A percentile compares a stretch with the other conserved stretches of the same genome.
These are phyloP conservation scores for Neofusicoccum parvum DNA, from an alignment of 2,329 filamentous ascomycete genomes.

Conservation along the genomic window DNA sequence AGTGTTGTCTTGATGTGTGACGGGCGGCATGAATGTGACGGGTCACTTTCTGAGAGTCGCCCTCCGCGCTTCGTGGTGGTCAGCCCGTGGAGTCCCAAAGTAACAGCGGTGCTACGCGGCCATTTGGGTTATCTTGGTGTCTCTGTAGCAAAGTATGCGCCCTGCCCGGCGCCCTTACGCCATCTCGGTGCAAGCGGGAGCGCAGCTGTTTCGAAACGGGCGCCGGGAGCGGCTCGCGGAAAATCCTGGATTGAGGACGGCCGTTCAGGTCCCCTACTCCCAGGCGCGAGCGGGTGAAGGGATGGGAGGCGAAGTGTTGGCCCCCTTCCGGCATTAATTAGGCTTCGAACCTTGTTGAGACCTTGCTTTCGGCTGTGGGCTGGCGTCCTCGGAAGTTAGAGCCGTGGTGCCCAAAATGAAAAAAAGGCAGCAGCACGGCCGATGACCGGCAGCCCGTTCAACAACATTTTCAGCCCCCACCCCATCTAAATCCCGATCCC, in stretches of 20 bases:
- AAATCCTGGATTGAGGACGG: not conserved
- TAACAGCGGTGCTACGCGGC: not conserved
- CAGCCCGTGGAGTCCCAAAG: not conserved
- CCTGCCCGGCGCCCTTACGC: not conserved
- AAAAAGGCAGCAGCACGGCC: not conserved
- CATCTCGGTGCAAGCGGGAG: not conserved
- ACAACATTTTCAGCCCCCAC: not conserved
- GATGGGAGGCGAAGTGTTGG: not conserved
- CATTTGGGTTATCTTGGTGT: not conserved
- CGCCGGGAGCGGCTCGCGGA: not conserved
- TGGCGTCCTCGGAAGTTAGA: not conserved
- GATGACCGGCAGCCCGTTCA: not conserved
- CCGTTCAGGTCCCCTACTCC: not conserved
- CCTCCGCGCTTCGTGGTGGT: not conserved
- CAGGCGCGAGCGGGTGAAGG: not conserved
- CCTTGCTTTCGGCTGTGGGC: not conserved
- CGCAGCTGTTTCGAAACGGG: conserved; percentile 2
- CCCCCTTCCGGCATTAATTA: not conserved
- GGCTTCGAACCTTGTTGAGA: not conserved
- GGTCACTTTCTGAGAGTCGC: not conserved
- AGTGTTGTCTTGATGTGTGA: not conserved
- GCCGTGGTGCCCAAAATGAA: not conserved
- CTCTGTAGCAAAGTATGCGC: not conserved
- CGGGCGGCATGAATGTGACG: conserved; percentile 9
- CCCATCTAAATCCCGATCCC: not conserved